These are phyloP conservation scores for Microcyclospora tardicrescens DNA, from an alignment of 2,329 filamentous ascomycete genomes.

Conservation along the genomic window DNA sequence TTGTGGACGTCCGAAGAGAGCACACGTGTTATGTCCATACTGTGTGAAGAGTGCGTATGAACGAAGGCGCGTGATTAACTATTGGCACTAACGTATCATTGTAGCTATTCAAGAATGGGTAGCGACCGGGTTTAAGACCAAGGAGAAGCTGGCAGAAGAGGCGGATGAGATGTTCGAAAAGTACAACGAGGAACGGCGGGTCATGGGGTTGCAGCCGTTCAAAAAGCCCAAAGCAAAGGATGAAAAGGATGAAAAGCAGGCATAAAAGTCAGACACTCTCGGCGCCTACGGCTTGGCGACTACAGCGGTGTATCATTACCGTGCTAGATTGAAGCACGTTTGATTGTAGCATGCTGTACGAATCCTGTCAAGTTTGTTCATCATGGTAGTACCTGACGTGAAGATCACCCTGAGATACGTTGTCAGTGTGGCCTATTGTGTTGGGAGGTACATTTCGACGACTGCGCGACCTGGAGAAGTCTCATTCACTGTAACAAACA, in stretches of 20 bases:
- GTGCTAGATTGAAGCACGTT: too few relatives aligned
- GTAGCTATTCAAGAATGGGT: slow-evolving; percentile 24
- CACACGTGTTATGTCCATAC: slow-evolving; percentile 76
- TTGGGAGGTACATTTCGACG: too few relatives aligned
- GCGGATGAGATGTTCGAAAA: slow-evolving; percentile 12
- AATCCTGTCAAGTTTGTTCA: too few relatives aligned
- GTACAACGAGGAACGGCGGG: slow-evolving; percentile 13
- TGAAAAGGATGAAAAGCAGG: slow-evolving; percentile 4
- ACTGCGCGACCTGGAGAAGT: too few relatives aligned
- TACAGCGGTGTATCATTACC: too few relatives aligned
- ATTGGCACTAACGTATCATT: neutral
- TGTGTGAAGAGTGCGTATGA: slow-evolving; percentile 63
- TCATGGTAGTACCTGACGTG: too few relatives aligned
- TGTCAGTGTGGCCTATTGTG: too few relatives aligned
- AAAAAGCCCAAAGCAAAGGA: slow-evolving; percentile 13
- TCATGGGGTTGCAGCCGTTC: slow-evolving; percentile 11
- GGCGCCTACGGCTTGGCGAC: too few relatives aligned
- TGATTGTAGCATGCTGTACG: too few relatives aligned
- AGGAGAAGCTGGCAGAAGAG: slow-evolving; percentile 12
- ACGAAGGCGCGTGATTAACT: neutral
- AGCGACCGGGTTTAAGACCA: slow-evolving; percentile 21
- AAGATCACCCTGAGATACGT: too few relatives aligned
- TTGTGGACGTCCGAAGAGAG: slow-evolving; percentile 76
- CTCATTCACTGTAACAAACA: too few relatives aligned
- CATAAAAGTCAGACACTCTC: too few relatives aligned